Base-by-base conservation (phyloP, 371 early-diverging fungal species). In the Parasitella parasitica region DNA sequence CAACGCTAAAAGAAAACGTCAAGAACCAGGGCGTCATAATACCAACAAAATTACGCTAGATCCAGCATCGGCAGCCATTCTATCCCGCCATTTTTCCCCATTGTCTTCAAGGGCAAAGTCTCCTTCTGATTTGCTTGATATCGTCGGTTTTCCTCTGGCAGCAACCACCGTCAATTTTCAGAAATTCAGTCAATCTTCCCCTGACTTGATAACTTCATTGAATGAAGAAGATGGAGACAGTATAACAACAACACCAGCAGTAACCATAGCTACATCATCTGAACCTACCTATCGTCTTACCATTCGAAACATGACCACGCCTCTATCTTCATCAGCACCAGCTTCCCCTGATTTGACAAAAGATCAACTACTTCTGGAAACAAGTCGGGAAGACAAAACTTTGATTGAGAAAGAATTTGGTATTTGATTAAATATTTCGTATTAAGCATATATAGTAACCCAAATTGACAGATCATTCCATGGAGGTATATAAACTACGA, bases 101-200 rank as follows among this genome's bases (percentile, higher is more conserved):
- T 36, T 72, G 12, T 34, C 57, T 15, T 55, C 49, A 26, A 56
- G 66, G 54, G 66, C 61, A 6, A 60, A 66, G 18, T 72, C 72
- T 0, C 72, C 72, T 32, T 66, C 72, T 8, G 69, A 69, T 59
- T 24, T 72, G 20, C 53, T 72, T 6, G 69, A 72, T 52, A 53
- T 62, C 26, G 54, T 69, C 15, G 72, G 72, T 1, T 60, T 69
- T 54, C 72, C 72, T 20, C 20, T 46, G 6, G 41, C 54, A 5
- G 4, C 35, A 30, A 30, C 46, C 54, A 35, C 38, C 5, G 5
- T 24, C 12, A n/a, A 53, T 9, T 27, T n/a, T 36, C n/a, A 24
- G 15, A 54, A 37, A 15, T 51, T 52, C 11, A 30, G 61, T 32
- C 46, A 36, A 20, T 53, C 54, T 16, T 63, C 51, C 1, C 59